Evolutionary conservation across 306 rosid species (phyloP).

Genomic region (Quercus bicolor): DNA sequence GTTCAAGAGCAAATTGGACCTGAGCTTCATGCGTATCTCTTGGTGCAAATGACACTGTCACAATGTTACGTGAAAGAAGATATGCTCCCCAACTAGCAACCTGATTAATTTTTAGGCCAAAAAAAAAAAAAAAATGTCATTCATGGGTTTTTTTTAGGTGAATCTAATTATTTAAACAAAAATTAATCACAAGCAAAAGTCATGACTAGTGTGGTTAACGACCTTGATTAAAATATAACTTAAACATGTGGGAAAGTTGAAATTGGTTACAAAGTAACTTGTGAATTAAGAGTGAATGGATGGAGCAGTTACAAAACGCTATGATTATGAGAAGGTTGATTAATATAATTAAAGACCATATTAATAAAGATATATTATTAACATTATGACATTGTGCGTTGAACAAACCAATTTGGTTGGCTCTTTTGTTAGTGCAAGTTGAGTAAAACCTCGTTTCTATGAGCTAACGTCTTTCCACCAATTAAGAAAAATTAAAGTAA

Average conservation of each 20-base stretch:
- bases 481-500: background rate
- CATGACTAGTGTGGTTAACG: background rate
- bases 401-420: background rate
- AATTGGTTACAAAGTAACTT: slow-evolving; percentile 1
- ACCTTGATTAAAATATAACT: background rate
- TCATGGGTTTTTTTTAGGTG: background rate
- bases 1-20: slow-evolving; percentile 93
- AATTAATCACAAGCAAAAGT: background rate
- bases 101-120: slow-evolving; percentile 25
- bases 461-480: background rate
- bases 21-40: slow-evolving; percentile 91
- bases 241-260: background rate
- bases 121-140: background rate
- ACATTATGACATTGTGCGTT: background rate
- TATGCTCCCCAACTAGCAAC: slow-evolving; percentile 98
- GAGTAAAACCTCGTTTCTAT: background rate
- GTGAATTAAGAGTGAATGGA: background rate
- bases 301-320: background rate
- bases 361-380: background rate
- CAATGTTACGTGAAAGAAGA: slow-evolving; percentile 70
- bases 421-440: background rate
- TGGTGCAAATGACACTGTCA: slow-evolving; percentile 89
- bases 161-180: background rate
- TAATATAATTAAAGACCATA: background rate
- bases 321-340: background rate